These are phyloP conservation scores for Porphyrellus sp. DNA, from an alignment of 1,284 basidiomycete genomes.

Conservation along the genomic window DNA sequence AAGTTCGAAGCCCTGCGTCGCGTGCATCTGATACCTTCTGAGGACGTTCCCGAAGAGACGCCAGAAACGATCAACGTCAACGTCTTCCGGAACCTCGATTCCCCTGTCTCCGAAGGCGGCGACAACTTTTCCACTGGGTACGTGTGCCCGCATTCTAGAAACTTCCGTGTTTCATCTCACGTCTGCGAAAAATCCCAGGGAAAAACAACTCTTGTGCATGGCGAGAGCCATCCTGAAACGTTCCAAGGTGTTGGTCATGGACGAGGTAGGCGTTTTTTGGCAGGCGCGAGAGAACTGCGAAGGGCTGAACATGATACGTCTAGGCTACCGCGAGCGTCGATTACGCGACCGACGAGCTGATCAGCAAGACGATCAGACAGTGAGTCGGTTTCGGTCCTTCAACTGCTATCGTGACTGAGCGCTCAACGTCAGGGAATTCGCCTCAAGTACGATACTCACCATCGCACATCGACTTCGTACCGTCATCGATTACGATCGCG, in stretches of 20 bases:
- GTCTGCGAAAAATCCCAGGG: slow-evolving; percentile 27
- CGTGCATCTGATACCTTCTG: slow-evolving; percentile 78
- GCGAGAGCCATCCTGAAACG: slow-evolving; percentile 60
- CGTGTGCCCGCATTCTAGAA: slow-evolving; percentile 12
- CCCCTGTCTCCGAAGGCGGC: slow-evolving; percentile 82
- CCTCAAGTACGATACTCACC: slow-evolving; percentile 63
- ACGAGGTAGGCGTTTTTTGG: slow-evolving; percentile 40
- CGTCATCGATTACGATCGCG: slow-evolving; percentile 67
- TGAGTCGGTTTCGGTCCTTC: slow-evolving; percentile 32
- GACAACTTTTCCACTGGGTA: slow-evolving; percentile 92
- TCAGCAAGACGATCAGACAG: slow-evolving; percentile 58
- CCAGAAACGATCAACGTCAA: slow-evolving; percentile 66
- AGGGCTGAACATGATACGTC: neutral
- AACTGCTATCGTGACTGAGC: neutral
- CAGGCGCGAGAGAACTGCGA: neutral
- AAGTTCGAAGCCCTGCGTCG: slow-evolving; percentile 85
- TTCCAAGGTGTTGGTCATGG: slow-evolving; percentile 59
- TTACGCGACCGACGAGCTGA: slow-evolving; percentile 63
- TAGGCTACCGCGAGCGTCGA: slow-evolving; percentile 45
- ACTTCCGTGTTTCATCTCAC: neutral
- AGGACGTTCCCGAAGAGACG: slow-evolving; percentile 43
- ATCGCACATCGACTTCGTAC: slow-evolving; percentile 72
- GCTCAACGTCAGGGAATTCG: slow-evolving; percentile 52
- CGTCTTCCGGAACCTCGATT: slow-evolving; percentile 85
- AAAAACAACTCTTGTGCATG: slow-evolving; percentile 67